Base-by-base conservation (phyloP, 78 protist genomes). In the Chrysochromulina parva region DNA sequence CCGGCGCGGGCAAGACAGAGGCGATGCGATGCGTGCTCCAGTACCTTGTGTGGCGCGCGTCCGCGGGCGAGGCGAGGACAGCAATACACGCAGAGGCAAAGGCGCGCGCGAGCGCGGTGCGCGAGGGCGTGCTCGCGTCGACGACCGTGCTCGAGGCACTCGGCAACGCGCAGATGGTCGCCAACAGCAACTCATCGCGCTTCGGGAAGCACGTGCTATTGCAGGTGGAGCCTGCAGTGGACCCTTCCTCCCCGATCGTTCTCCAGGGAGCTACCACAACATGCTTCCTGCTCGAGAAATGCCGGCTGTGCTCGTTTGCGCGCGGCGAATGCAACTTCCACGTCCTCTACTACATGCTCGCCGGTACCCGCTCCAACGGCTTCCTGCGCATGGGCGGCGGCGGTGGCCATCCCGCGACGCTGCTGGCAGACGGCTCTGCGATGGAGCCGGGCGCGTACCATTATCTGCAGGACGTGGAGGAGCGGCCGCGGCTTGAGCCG, bases 111-210 rank as follows among this genome's bases (percentile, higher is more conserved):
- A 58, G 62, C 7, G 62, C 62, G 62, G 62, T 58, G 62, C 7
- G 62, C 62, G 13, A 13, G 62, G 62, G 24, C 62, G 62, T 58
- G 7, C 62, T 94, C 50, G 80, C 92, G 94, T 38, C 94, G 11
- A 96, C 96, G 87, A 98, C 97, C 28, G 20, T 97, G 50, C 91
- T 97, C 76, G 98, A 97, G 80, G 97, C 99, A 47, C 97, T 97
- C 67, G 99, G 99, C 52, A 97, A 97, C 90, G 97, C 98, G 65
- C 94, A 93, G 87, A 97, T 97, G n/a, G 53, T 93, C 1, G 92
- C 94, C 82, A 96, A 96, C 94, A 92, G 95, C 94, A 96, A 96
- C 91, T 94, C 96, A 11, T 90, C 95, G 19, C 96, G 98, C 65
- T 97, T 96, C 54, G 94, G 90, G 24, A 5, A 4, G 82, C 82